Percentiles rank a stretch among this genome's conserved stretches.
Conservation (phyloP, 2,329 filamentous ascomycete genomes). For the Talaromyces sp. region DNA sequence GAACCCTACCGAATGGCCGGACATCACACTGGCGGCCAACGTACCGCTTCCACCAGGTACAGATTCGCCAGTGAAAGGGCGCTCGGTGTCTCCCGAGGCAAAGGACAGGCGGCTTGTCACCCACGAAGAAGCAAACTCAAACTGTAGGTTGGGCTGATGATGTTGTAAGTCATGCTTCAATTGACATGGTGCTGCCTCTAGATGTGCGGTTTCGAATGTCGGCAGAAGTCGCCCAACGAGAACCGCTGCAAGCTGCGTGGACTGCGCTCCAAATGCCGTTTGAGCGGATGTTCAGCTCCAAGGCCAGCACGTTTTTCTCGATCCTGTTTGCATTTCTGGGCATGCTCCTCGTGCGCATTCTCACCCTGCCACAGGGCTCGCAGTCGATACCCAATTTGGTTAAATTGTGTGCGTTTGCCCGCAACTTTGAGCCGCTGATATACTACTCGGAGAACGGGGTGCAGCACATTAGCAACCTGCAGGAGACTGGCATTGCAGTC, state of each 20-base stretch:
- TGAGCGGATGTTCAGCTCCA: slow-evolving; percentile 55
- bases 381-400: slow-evolving; percentile 76
- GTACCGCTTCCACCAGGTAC: slow-evolving; percentile 52
- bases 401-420: slow-evolving; percentile 83
- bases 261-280: slow-evolving; percentile 49
- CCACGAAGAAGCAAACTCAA: slow-evolving; percentile 9
- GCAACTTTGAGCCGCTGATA: slow-evolving; percentile 88
- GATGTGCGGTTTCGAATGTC: slow-evolving; percentile 72
- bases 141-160: slow-evolving; percentile 6
- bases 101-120: not conserved
- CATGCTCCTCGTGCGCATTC: slow-evolving; percentile 58
- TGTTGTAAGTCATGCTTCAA: not conserved
- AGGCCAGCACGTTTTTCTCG: slow-evolving; percentile 61
- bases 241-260: slow-evolving; percentile 72
- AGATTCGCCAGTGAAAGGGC: slow-evolving; percentile 53
- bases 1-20: slow-evolving; percentile 36
- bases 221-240: slow-evolving; percentile 82
- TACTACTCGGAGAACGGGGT: slow-evolving; percentile 90
- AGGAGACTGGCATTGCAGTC: slow-evolving; percentile 86
- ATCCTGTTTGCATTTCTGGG: slow-evolving; percentile 59
- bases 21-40: slow-evolving; percentile 49
- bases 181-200: slow-evolving; percentile 2
- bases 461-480: slow-evolving; percentile 77
- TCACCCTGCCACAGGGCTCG: slow-evolving; percentile 63
- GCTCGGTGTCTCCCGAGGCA: slow-evolving; percentile 51